Base-by-base conservation (phyloP, 352 stramenopile species). In the Phytophthora crassamura region DNA sequence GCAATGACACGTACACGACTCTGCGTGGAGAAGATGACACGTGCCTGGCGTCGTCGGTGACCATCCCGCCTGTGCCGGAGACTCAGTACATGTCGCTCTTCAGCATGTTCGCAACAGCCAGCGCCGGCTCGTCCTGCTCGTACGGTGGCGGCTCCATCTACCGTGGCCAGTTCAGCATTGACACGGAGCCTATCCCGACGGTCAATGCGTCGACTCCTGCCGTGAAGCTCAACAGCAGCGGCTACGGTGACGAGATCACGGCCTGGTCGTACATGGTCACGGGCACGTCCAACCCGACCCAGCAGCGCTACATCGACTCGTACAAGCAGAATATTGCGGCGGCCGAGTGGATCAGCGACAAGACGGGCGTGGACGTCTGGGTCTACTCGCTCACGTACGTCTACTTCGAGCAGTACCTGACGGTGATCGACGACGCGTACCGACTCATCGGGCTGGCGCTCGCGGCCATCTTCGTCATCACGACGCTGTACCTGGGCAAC, bases 381-480 rank as follows among this genome's bases (percentile, higher is more conserved):
- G 75, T 78, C 22, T 89, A 86, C 67, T 79, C 66, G 25, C 53
- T 82, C 22, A 84, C 77, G 16, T 89, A 85, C 50, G 72, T 80
- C 20, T 89, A 79, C 76, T 89, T 89, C 39, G 78, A 89, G 68
- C 80, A 89, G 65, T 89, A 89, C 48, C 45, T 89, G 54, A 87
- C 80, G 38, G 67, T 89, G 36, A 63, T 84, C 8, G 38, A 74
- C 11, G 80, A 89, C 34, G 78, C 80, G 25, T 86, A 77, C 61
- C 64, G 63, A 32, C 73, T 89, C 7, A 77, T 89, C 18, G 80
- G 80, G 46, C 53, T 87, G 18, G 50, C 78, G 2, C 45, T 87
- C 7, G 63, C 60, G 3, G 71, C 76, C 12, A 86, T 89, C 58
- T 86, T 89, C 53, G 72, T 82, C 20, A 72, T 86, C 49, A 81